These are phyloP conservation scores for Xylariaceae sp. DNA, from an alignment of 2,329 filamentous ascomycete genomes.

Conservation along the genomic window DNA sequence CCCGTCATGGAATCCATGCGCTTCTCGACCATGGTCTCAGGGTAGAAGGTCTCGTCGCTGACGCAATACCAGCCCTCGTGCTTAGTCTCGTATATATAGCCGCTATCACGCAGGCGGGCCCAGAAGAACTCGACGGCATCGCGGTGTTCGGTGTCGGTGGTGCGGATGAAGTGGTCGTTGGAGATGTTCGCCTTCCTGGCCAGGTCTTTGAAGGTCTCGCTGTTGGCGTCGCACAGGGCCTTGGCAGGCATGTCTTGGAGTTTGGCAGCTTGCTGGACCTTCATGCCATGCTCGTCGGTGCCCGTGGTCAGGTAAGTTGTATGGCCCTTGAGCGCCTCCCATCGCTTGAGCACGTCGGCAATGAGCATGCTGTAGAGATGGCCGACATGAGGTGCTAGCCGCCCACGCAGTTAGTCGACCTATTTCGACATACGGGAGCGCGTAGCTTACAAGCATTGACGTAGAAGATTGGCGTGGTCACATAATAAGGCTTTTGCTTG, in stretches of 20 bases:
- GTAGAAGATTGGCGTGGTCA: constrained; percentile 97
- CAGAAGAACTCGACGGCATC: constrained; percentile 88
- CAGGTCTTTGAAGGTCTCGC: constrained; percentile 74
- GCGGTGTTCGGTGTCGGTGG: constrained; percentile 78
- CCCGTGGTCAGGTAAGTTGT: constrained; percentile 79
- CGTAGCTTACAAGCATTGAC: constrained; percentile 77
- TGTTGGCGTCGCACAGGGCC: constrained; percentile 84
- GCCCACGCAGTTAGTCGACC: constrained; percentile 18
- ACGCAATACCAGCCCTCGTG: constrained; percentile 97
- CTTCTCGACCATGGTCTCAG: constrained; percentile 69
- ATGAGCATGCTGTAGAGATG: constrained; percentile 94
- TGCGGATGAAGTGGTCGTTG: constrained; percentile 88
- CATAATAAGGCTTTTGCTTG: constrained; percentile 77
- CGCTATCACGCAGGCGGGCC: constrained; percentile 71
- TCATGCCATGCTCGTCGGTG: constrained; percentile 97
- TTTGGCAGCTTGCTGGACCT: constrained; percentile 84
- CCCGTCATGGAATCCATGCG: constrained; percentile 78
- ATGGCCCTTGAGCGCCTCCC: constrained; percentile 73
- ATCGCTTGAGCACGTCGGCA: constrained; percentile 87
- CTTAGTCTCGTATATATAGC: constrained; percentile 78
- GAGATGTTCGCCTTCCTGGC: constrained; percentile 67
- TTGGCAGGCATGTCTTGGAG: constrained; percentile 70
- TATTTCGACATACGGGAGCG: not conserved
- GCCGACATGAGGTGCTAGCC: constrained; percentile 81
- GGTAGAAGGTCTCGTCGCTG: constrained; percentile 95